Base-by-base conservation (phyloP, 306 rosid species). In the Acacia melanoxylon region DNA sequence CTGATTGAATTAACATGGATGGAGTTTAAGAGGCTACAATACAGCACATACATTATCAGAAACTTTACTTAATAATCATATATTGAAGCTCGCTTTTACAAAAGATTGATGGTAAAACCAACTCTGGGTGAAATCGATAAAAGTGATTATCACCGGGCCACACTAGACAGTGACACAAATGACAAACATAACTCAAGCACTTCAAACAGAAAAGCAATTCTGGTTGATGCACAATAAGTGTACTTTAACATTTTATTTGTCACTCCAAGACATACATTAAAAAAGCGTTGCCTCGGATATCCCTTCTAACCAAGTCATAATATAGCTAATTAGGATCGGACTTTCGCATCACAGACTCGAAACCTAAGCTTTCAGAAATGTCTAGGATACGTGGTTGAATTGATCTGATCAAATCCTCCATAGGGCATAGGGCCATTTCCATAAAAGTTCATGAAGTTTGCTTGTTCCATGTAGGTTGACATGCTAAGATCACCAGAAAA, bases 201-300 rank as follows among this genome's bases (percentile, higher is more conserved):
- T 62, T 14, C 68, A 62, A 62, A 27, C 68, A 27, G 68, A 62
- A 17, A 70, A 73, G 68, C 29, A 44, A 63, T 72, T 87, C 52
- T 42, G 41, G 85, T 24, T 83, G 67, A 33, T 80, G 80, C 48
- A 78, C 31, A 67, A 16, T 84, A 76, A 67, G 78, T 66, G 35
- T 52, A 77, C 37, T 80, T 80, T 22, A 40, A 74, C 31, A 73
- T 62, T 49, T 74, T 81, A 70, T 73, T 83, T 51, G 72, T 81
- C 83, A 52, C 77, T 84, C 94, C 92, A 90, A 92, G 94, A 85
- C 90, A 87, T 83, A 92, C 98, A 68, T 84, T 89, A 92, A 94
- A 94, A 94, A 94, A 90, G 92, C 82, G 98, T 82, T 84, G 97
- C 89, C 98, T 86, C 67, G 87, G 92, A 85, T 75, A 83, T 76